These are phyloP conservation scores for Tuber umbilicatum DNA, from an alignment of 495 filamentous ascomycete genomes.

Conservation along the genomic window DNA sequence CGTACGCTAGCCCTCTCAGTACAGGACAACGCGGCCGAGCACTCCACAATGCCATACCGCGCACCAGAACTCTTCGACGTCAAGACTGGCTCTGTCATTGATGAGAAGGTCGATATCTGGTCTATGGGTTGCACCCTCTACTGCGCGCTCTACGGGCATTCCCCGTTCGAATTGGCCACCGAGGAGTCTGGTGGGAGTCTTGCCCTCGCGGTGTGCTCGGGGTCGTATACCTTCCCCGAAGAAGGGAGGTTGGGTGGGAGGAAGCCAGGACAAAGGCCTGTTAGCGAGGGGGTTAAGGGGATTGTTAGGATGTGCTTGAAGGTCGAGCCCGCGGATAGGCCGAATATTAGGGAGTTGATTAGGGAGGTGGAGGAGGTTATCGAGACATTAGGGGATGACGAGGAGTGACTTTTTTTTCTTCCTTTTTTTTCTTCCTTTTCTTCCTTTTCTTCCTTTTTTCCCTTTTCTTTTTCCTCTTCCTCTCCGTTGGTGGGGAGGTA, in stretches of 20 bases:
- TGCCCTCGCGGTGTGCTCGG: constrained; percentile 40
- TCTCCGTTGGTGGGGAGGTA: not conserved
- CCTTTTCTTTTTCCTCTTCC: not conserved
- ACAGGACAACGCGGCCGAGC: constrained; percentile 90
- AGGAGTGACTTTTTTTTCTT: constrained; percentile 33
- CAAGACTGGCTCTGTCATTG: constrained; percentile 83
- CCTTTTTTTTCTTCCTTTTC: not conserved
- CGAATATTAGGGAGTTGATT: constrained; percentile 86
- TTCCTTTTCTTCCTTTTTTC: too few species aligned
- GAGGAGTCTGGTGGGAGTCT: constrained; percentile 94
- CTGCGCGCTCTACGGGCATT: constrained; percentile 91
- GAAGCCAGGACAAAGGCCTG: constrained; percentile 54
- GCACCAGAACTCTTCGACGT: constrained; percentile 97
- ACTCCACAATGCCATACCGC: constrained; percentile 96
- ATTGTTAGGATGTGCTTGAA: constrained; percentile 79
- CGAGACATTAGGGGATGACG: constrained; percentile 66
- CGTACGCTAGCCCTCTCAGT: constrained; percentile 83
- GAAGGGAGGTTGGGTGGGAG: constrained; percentile 47
- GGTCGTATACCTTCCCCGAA: constrained; percentile 32
- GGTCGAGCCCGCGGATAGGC: constrained; percentile 87
- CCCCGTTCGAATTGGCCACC: constrained; percentile 86
- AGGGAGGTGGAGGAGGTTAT: constrained; percentile 69
- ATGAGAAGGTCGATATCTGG: constrained; percentile 98
- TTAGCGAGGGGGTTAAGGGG: constrained; percentile 73
- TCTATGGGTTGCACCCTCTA: constrained; percentile 93